Conservation (phyloP, 768 basidiomycete genomes). For the Clitopilus hobsonii region DNA sequence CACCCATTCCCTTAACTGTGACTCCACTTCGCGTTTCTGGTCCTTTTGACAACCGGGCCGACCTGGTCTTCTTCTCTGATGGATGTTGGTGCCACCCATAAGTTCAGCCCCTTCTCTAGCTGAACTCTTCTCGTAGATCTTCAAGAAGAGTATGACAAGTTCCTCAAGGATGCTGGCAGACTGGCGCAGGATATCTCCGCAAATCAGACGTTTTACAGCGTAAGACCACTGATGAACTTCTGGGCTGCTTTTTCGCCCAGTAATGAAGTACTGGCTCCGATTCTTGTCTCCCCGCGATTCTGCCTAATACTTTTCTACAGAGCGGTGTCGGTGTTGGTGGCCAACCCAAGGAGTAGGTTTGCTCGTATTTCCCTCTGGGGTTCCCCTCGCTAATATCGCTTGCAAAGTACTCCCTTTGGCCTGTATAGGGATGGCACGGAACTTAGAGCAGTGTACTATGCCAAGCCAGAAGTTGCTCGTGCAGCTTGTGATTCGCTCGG, state of each 20-base stretch:
- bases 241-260: conserved; percentile 80
- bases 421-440: conserved; percentile 78
- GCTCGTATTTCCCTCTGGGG: conserved; percentile 9
- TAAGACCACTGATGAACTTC: conserved; percentile 73
- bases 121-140: too few species aligned
- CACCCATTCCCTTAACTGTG: conserved; percentile 39
- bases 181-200: conserved; percentile 66
- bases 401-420: conserved; percentile 63
- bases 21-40: conserved; percentile 59
- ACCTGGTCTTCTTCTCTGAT: conserved; percentile 74
- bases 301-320: conserved; percentile 23
- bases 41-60: conserved; percentile 58
- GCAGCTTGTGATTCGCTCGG: conserved; percentile 66
- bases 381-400: not conserved
- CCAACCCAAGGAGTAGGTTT: conserved; percentile 66
- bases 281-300: not conserved
- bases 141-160: conserved; percentile 51
- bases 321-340: conserved; percentile 71
- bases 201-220: conserved; percentile 75
- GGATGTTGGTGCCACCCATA: conserved; percentile 79
- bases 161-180: conserved; percentile 58
- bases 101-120: too few species aligned
- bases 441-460: conserved; percentile 68
- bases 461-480: conserved; percentile 58
- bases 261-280: conserved; percentile 45